Evolutionary conservation across 371 early-diverging fungal genomes (phyloP).

Genomic region (Fennellomyces sp.): DNA sequence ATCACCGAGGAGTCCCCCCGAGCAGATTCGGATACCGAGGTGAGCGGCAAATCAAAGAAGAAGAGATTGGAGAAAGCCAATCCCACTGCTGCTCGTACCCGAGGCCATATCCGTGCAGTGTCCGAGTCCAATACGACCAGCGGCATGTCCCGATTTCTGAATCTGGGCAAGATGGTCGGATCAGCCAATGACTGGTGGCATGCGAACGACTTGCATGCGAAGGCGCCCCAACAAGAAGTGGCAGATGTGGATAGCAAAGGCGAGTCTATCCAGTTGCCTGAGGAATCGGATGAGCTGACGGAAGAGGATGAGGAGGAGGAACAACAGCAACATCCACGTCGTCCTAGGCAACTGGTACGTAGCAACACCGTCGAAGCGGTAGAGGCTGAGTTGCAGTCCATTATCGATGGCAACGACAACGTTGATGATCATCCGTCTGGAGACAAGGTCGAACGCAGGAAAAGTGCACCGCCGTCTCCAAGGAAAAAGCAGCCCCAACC

Average conservation of each 20-base stretch:
- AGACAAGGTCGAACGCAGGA: slow-evolving; percentile 1
- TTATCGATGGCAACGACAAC: slow-evolving; percentile 47
- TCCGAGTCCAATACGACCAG: slow-evolving; percentile 24
- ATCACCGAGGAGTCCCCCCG: not conserved
- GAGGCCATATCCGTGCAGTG: slow-evolving; percentile 13
- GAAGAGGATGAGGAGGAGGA: slow-evolving; percentile 3
- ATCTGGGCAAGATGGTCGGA: slow-evolving; percentile 33
- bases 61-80: not conserved
- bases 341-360: slow-evolving; percentile 22
- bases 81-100: not conserved
- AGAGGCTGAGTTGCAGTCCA: slow-evolving; percentile 61
- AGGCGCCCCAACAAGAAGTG: not conserved
- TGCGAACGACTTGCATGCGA: slow-evolving; percentile 12
- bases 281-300: slow-evolving; percentile 16
- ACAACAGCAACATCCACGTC: not conserved
- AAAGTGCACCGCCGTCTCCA: slow-evolving; percentile 9
- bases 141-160: slow-evolving; percentile 20
- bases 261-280: slow-evolving; percentile 24
- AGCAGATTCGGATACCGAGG: slow-evolving; percentile 29
- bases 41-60: not conserved
- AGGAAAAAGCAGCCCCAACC: not conserved
- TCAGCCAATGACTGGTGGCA: slow-evolving; percentile 23
- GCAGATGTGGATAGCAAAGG: not conserved
- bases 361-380: slow-evolving; percentile 63
- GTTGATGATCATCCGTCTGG: slow-evolving; percentile 8